A percentile compares a stretch with the other conserved stretches of the same genome.
phyloP scores from a whole-genome alignment of 768 basidiomycete genomes.

The Mycena rosella region DNA sequence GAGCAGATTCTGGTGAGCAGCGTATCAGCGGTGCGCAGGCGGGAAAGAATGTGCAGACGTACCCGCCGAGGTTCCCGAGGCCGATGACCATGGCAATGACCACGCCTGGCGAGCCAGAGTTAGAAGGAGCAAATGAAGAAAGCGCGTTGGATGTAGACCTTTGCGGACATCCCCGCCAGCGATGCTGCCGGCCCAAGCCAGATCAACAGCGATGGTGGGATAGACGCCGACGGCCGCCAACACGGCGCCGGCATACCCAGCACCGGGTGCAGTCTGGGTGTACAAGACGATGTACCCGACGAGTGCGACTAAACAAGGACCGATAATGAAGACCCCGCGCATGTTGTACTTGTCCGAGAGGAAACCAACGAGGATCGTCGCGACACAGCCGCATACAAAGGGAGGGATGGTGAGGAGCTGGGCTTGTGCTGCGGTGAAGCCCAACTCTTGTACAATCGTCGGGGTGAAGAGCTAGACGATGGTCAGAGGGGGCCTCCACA shows the following conservation, averaged over 20 bases:
- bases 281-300: constrained; percentile 67
- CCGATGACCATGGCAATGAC: constrained; percentile 62
- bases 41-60: not conserved
- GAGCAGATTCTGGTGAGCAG: constrained; percentile 35
- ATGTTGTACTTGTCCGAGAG: constrained; percentile 56
- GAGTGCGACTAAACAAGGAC: constrained; percentile 55
- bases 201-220: constrained; percentile 53
- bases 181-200: constrained; percentile 61
- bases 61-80: constrained; percentile 60
- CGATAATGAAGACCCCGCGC: constrained; percentile 65
- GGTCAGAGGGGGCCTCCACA: too few species aligned
- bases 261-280: constrained; percentile 41
- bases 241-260: constrained; percentile 54
- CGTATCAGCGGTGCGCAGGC: not conserved
- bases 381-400: constrained; percentile 60
- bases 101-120: constrained; percentile 44
- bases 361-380: constrained; percentile 56
- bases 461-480: constrained; percentile 59
- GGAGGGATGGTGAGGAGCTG: constrained; percentile 67
- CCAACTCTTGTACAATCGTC: constrained; percentile 61
- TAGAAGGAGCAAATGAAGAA: too few species aligned
- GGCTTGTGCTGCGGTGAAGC: constrained; percentile 63
- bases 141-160: constrained; percentile 39
- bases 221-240: constrained; percentile 58
- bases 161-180: constrained; percentile 54